Evolutionary conservation across 169 alveolate species (phyloP).

Genomic region (Eimeria acervulina): DNA sequence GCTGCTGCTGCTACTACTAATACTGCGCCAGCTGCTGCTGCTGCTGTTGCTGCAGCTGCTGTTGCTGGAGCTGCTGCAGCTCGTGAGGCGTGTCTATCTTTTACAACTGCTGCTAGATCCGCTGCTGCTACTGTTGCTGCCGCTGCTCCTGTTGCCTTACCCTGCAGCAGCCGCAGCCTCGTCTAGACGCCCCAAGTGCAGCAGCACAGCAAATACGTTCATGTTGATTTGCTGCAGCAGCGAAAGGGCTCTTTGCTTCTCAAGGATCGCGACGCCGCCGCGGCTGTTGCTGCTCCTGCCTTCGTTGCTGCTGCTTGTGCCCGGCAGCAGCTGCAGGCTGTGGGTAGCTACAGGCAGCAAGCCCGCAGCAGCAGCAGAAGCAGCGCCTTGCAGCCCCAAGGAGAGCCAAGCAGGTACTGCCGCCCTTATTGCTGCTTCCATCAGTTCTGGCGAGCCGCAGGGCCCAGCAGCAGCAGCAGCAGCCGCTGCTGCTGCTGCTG

Average conservation of each 20-base stretch:
- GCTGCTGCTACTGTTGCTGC: conserved; percentile 12
- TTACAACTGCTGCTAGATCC: background rate
- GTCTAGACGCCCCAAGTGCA: conserved; percentile 65
- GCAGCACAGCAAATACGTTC: conserved; percentile 61
- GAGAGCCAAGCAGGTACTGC: conserved; percentile 55
- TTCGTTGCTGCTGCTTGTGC: conserved; percentile 7
- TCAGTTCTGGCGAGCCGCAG: conserved; percentile 8
- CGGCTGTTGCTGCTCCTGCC: conserved; percentile 10
- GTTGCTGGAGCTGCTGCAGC: background rate
- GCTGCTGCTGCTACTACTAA: background rate
- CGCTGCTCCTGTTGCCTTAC: conserved; percentile 38
- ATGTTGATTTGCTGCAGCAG: conserved; percentile 59
- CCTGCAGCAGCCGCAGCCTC: conserved; percentile 71
- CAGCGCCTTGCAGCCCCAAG: conserved; percentile 52
- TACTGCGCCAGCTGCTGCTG: background rate
- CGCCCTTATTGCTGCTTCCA: conserved; percentile 37
- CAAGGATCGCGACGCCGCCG: background rate
- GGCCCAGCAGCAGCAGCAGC: conserved; percentile 65
- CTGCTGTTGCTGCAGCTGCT: background rate
- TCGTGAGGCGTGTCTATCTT: background rate
- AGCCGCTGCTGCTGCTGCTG: conserved; percentile 75
- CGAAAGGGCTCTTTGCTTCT: conserved; percentile 44
- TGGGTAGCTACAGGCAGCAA: conserved; percentile 68
- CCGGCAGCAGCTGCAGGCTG: conserved; percentile 30
- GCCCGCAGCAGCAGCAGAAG: conserved; percentile 62